Evolutionary conservation across 202 grass and related monocot species (phyloP).

Genomic region (Bolboschoenoplectus hybrid): DNA sequence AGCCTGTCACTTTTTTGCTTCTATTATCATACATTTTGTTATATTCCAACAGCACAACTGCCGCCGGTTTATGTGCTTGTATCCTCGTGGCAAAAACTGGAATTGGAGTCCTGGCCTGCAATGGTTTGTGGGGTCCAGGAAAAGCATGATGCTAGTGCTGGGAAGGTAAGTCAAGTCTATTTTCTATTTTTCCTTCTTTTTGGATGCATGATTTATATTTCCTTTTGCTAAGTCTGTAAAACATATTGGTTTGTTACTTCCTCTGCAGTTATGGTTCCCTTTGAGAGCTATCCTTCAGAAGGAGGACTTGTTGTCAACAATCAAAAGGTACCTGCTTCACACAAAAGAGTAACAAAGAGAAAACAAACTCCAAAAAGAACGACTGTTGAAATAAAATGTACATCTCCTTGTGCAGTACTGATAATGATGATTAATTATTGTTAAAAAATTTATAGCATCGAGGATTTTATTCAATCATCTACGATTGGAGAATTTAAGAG

Average conservation of each 20-base stretch:
- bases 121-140: slow-evolving; percentile 63
- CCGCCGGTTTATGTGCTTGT: slow-evolving; percentile 69
- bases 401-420: slow-evolving; percentile 36
- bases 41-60: slow-evolving; percentile 61
- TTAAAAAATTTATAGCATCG: slow-evolving; percentile 60
- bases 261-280: slow-evolving; percentile 80
- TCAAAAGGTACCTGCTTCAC: slow-evolving; percentile 54
- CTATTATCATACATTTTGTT: background rate
- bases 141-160: slow-evolving; percentile 73
- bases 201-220: background rate
- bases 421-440: background rate
- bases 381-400: background rate
- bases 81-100: slow-evolving; percentile 82
- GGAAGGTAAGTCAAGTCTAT: slow-evolving; percentile 54
- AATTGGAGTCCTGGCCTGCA: slow-evolving; percentile 82
- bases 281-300: slow-evolving; percentile 68
- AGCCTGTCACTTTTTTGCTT: background rate
- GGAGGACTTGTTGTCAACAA: slow-evolving; percentile 50
- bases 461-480: slow-evolving; percentile 86
- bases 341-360: slow-evolving; percentile 17
- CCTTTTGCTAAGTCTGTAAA: slow-evolving; percentile 22
- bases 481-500: slow-evolving; percentile 89
- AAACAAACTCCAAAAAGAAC: background rate
- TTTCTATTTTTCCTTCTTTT: background rate
- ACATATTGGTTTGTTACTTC: slow-evolving; percentile 36